Evolutionary conservation across 441 rosid genomes (phyloP), one percentile per base, ranked within the genome.

Genomic region (Populus hybrid): DNA sequence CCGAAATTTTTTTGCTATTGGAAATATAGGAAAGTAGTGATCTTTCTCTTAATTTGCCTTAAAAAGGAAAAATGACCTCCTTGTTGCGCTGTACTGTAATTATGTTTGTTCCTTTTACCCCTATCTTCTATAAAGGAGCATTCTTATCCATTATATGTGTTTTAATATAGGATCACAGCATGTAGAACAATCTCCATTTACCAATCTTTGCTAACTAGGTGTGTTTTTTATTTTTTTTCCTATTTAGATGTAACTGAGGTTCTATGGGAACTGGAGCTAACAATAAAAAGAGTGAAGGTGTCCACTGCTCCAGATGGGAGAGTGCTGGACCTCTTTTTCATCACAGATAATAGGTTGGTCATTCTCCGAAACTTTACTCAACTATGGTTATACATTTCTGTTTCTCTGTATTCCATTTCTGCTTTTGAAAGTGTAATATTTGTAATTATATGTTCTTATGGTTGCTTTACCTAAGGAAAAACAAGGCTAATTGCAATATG

Each of bases 271-370:
- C 83, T 91, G 68, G 92, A 91, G 86, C 89, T 89, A 26, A 87
- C 85, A 9, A 87, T 89, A 80, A 87, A 86, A 80, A 85, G 86
- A 78, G 95, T 88, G 69, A 91, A 91, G 81, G 91, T 86, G 65
- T 89, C 88, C 77, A 89, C 93, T 74, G 75, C 92, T 64, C 95
- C 93, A 18, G 95, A 89, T 79, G 95, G 90, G 75, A 87, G 85
- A 77, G 89, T 91, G 71, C 84, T 89, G 91, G 92, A 89, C 82
- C 93, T 91, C 81, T 86, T 91, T 69, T 91, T 85, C 40, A 66
- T 91, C 64, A 89, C 91, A 1, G 95, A 91, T 85, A 83, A 89
- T 61, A 88, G 91, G 93, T 91, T 78, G 82, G 83, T 42, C 50
- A 16, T 71, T 71, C 80, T 68, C 68, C 70, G n/a, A 72, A 77